Conservation (phyloP, 345 rosid genomes). For the Eucalyptus globulus region DNA sequence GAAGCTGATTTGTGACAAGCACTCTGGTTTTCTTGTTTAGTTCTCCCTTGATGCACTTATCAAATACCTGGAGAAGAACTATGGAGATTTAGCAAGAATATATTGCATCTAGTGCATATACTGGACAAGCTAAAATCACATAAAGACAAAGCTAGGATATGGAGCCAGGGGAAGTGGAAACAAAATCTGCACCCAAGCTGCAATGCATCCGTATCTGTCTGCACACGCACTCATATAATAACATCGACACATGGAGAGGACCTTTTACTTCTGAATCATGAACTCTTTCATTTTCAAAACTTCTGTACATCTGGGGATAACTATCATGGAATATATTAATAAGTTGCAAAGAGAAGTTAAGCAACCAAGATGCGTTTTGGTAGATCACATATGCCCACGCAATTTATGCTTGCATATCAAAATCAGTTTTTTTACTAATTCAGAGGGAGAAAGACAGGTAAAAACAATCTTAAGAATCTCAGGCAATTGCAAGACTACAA, state of each 20-base stretch:
- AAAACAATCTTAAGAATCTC: neutral
- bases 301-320: neutral
- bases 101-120: neutral
- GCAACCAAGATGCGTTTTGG: neutral
- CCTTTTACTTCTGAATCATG: neutral
- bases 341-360: neutral
- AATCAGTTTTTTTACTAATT: neutral
- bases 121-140: neutral
- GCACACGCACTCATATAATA: neutral
- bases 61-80: slow-evolving; percentile 61
- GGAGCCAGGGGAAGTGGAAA: neutral
- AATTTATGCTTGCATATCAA: neutral
- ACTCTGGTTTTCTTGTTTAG: slow-evolving; percentile 77
- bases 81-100: neutral
- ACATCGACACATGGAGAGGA: neutral
- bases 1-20: slow-evolving; percentile 98
- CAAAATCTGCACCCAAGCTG: neutral
- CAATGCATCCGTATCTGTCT: neutral
- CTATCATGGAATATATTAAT: neutral
- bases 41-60: slow-evolving; percentile 84
- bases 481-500: neutral
- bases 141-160: neutral
- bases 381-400: neutral
- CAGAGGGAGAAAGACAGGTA: neutral
- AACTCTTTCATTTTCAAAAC: neutral